Evolutionary conservation across 306 rosid genomes (phyloP).

Genomic region (Mucuna pruriens): DNA sequence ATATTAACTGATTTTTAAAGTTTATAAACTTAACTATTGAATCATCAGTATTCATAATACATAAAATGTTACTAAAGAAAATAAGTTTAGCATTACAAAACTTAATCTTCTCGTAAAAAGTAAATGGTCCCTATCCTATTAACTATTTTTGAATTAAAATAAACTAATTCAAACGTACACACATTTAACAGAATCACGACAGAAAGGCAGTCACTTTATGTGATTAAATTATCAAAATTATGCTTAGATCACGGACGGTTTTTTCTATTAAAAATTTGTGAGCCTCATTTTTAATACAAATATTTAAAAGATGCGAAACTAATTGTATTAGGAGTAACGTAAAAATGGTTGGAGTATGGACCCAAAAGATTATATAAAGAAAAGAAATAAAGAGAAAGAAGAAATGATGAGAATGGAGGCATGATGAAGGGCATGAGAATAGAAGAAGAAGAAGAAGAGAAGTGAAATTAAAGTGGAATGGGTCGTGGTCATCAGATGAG

Average conservation of each 20-base stretch:
- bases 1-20: too few species aligned
- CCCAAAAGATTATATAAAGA: not conserved
- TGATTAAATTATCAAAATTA: not conserved
- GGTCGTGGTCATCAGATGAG: conserved; percentile 28
- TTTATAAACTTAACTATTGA: not conserved
- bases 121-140: not conserved
- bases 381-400: not conserved
- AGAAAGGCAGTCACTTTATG: not conserved
- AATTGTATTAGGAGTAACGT: too few species aligned
- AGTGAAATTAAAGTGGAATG: not conserved
- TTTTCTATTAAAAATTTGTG: too few species aligned
- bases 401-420: not conserved
- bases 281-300: too few species aligned
- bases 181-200: not conserved
- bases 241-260: too few species aligned
- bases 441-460: not conserved
- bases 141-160: too few species aligned
- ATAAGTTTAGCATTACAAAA: not conserved
- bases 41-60: not conserved
- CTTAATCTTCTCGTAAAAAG: not conserved
- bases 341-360: not conserved
- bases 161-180: not conserved
- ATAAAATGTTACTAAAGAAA: not conserved
- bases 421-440: conserved; percentile 17
- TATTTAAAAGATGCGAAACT: too few species aligned